A percentile compares a stretch with the other conserved stretches of the same genome.
phyloP scores from a whole-genome alignment of 345 rosid species.

The Salix arbutifolia region DNA sequence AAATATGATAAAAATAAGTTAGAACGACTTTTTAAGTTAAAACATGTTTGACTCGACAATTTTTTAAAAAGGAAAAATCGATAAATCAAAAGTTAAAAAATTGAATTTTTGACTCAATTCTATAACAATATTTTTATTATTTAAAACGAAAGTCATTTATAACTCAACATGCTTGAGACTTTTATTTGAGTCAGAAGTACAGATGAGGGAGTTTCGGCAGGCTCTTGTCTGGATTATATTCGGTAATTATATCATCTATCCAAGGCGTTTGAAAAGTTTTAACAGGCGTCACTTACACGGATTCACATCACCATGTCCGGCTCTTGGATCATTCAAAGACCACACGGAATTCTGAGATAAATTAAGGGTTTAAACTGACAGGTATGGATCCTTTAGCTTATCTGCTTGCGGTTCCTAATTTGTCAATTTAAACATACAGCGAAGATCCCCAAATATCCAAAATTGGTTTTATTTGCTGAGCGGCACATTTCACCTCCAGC shows the following conservation, averaged over 20 bases:
- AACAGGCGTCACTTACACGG: neutral
- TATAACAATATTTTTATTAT: too few relatives aligned
- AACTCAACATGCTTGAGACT: too few relatives aligned
- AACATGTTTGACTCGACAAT: too few relatives aligned
- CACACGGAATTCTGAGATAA: neutral
- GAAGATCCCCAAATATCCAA: conserved; percentile 4
- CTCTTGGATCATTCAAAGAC: neutral
- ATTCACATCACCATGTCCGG: neutral
- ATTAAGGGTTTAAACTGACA: neutral
- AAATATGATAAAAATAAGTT: too few relatives aligned
- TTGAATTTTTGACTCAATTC: too few relatives aligned
- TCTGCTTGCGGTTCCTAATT: neutral
- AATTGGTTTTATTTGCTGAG: conserved; percentile 37
- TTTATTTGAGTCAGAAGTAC: too few relatives aligned
- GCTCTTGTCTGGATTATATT: neutral
- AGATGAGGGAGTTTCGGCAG: neutral
- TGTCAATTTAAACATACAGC: neutral
- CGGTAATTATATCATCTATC: too few relatives aligned
- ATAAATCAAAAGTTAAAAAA: too few relatives aligned
- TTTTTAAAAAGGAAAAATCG: too few relatives aligned
- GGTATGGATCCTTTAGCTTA: neutral
- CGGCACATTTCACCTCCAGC: conserved; percentile 15
- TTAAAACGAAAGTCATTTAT: too few relatives aligned
- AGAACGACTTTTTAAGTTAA: too few relatives aligned
- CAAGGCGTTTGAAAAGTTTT: neutral